phyloP scores from a whole-genome alignment of 768 basidiomycete genomes.

The Collybia sordida region DNA sequence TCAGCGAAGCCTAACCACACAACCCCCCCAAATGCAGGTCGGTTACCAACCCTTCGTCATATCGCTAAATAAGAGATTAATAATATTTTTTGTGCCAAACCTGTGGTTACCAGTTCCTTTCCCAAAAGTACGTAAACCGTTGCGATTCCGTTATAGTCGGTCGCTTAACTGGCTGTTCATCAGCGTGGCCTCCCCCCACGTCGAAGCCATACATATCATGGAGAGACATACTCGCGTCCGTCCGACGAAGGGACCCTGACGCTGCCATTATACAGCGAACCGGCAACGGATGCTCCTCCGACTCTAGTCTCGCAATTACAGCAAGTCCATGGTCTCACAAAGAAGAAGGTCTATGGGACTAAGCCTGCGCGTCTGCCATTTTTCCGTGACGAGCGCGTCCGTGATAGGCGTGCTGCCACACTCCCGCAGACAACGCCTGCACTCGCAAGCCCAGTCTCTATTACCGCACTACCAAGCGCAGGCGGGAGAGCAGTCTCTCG shows the following conservation, averaged over 20 bases:
- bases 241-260: slow-evolving; percentile 26
- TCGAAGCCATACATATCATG: slow-evolving; percentile 37
- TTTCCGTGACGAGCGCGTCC: slow-evolving; percentile 49
- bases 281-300: slow-evolving; percentile 27
- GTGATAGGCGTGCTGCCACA: slow-evolving; percentile 21
- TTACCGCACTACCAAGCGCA: slow-evolving; percentile 14
- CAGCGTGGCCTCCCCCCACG: slow-evolving; percentile 18
- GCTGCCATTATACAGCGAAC: slow-evolving; percentile 18
- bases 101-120: slow-evolving; percentile 9
- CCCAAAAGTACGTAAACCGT: slow-evolving; percentile 31
- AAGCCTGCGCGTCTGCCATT: slow-evolving; percentile 53
- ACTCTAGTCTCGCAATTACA: slow-evolving; percentile 64
- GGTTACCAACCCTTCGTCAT: slow-evolving; percentile 12
- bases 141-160: slow-evolving; percentile 6
- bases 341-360: slow-evolving; percentile 63
- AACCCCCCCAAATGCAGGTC: slow-evolving; percentile 23
- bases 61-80: slow-evolving; percentile 3
- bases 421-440: slow-evolving; percentile 28
- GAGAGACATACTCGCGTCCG: slow-evolving; percentile 19
- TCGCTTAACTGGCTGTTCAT: slow-evolving; percentile 11
- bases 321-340: slow-evolving; percentile 66
- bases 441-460: not conserved
- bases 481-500: slow-evolving; percentile 31
- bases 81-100: slow-evolving; percentile 1
- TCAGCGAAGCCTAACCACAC: slow-evolving; percentile 32